These are phyloP conservation scores for Solanum hybrid DNA, from an alignment of 305 asterid genomes.

Conservation along the genomic window DNA sequence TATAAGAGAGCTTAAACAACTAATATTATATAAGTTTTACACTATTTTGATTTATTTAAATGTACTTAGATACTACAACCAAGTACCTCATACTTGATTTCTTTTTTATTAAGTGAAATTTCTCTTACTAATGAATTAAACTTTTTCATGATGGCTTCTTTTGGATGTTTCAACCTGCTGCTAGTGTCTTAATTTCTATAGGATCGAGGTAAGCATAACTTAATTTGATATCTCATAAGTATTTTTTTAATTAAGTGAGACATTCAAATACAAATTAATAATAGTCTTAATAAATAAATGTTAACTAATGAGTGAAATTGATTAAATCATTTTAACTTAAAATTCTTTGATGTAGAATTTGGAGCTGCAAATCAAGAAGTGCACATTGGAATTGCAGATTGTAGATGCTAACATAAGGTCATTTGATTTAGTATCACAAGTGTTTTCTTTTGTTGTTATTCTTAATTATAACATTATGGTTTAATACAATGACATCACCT, in stretches of 20 bases:
- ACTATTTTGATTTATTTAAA: background rate
- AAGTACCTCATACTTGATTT: background rate
- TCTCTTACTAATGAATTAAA: background rate
- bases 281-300: background rate
- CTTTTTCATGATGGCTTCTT: background rate
- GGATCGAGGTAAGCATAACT: slow-evolving; percentile 38
- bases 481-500: background rate
- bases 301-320: background rate
- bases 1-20: background rate
- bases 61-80: background rate
- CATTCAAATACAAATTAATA: too few relatives aligned
- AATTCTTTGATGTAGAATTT: slow-evolving; percentile 28
- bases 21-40: background rate
- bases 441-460: background rate
- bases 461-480: background rate
- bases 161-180: background rate
- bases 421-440: background rate
- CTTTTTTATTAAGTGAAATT: background rate
- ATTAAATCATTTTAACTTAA: background rate
- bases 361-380: slow-evolving; percentile 42
- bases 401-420: slow-evolving; percentile 44
- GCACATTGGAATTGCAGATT: slow-evolving; percentile 29
- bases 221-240: background rate
- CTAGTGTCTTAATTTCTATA: background rate
- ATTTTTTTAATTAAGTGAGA: too few relatives aligned